Base-by-base conservation (phyloP, 352 stramenopile genomes). In the Phytophthora ramorum region DNA sequence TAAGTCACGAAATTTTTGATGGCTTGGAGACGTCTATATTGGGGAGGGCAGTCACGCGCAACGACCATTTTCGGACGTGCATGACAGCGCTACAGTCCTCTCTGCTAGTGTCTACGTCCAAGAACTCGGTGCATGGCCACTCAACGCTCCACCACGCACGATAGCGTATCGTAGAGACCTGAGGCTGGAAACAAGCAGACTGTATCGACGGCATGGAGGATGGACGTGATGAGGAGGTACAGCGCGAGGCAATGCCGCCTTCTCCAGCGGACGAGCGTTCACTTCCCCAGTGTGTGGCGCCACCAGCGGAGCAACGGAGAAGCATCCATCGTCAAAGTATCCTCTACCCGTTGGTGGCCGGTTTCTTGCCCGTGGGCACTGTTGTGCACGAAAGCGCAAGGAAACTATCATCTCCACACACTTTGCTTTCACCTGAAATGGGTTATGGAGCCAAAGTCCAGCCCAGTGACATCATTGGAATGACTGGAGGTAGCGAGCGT, bases 311-410 rank as follows among this genome's bases (percentile, higher is more conserved):
- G 16, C 40, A 30, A 1, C 51, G 55, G n/a, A 61, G 51, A 56
- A 71, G 34, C 20, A 52, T 58, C 16, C 64, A 45, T 19, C 66
- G 56, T 28, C 58, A 48, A 41, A 71, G 67, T 41, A 75, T 69
- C 40, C 32, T 73, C 7, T 69, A 69, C 34, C 51, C 58, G 16
- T 16, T 48, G 35, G 22, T 69, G 41, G 68, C 71, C 24, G 80
- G 86, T 45, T 71, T 86, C 24, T 32, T 85, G 13, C 67, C 78
- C 7, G 57, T 73, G 30, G 84, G 78, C 28, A 76, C 71, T 20
- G 60, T 85, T 43, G 50, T 85, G 1, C 76, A 75, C 22, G 75
- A 85, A 16, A 54, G 38, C 13, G 40, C 55, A 16, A 17, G 55
- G 58, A 4, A 69, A 30, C 10, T 69, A 1, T 66, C 49, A 4